Evolutionary conservation across 2,329 filamentous ascomycete genomes (phyloP), one percentile per base, ranked within the genome.

Genomic region (Coniella lustricola): DNA sequence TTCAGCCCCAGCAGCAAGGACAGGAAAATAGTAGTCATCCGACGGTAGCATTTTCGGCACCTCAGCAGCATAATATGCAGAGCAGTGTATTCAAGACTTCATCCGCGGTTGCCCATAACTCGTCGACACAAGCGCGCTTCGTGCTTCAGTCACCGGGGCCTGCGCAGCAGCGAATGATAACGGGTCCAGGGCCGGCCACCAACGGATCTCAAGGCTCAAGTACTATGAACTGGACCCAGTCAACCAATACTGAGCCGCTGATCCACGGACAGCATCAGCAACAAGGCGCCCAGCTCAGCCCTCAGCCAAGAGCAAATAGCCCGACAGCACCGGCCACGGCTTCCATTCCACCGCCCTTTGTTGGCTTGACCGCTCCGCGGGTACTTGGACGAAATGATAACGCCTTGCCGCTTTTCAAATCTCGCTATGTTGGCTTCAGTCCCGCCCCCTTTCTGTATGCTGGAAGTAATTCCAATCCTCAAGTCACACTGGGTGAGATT

Each of bases 311-410:
- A 13, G 18, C 20, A 29, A 36, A 29, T 22, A 12, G 32, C 20
- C 16, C 43, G n/a, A n/a, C 10, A 16, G 21, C 40, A 33, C 20
- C 43, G 31, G 29, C 31, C 14, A 34, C 38, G 37, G 9, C 39
- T 12, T 34, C 43, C 4, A 44, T 45, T 34, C 38, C 36, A 21
- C 16, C 31, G 31, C 22, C 22, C n/a, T 32, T 21, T 12, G 48
- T 21, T 20, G 44, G 36, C 12, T 48, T 53, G 20, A 21, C 36
- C 17, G 39, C 48, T 12, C 51, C 51, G 12, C 51, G 48, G 12
- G 36, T 53, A 10, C 32, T 48, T 21, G 42, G 44, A n/a, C 51
- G 44, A 20, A 44, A 48, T n/a, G 48, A 53, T 36, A 41, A 45
- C 25, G 40, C 36, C 8, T 32, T 53, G 13, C 40, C 40, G 5